Evolutionary conservation across 2,329 filamentous ascomycete species (phyloP), one percentile per base, ranked within the genome.

Genomic region (Neoascochyta sp.): DNA sequence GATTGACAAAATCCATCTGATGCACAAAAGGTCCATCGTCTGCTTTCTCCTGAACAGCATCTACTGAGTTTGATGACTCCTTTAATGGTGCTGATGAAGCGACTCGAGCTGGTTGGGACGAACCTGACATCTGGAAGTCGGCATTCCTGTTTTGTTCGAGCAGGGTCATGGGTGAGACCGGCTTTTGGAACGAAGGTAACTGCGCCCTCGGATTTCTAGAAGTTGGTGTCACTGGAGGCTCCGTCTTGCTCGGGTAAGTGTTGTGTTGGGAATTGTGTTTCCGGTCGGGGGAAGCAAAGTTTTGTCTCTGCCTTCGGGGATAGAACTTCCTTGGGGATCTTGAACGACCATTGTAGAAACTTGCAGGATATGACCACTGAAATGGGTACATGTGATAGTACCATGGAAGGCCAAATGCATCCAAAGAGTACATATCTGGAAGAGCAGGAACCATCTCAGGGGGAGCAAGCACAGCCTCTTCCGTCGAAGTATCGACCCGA

Each of bases 351-450:
- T 39, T 41, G 11, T 32, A 26, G 7, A 32, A 39, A 6, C 37
- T 30, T 14, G 41, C 32, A 19, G 45, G 37, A 16, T 46, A 47
- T 4, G 44, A 36, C 12, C 45, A 41, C 10, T 46, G 47, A 3
- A 54, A 32, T 1, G 51, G 43, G 22, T 57, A 55, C 53, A 60
- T 54, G 31, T 54, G 43, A 26, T 54, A 54, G 19, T 49, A 45
- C 42, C 51, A 51, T 2, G 53, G 54, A 7, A 55, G 47, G 1
- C 51, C 48, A 24, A 51, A 47, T 12, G 25, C 32, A 25, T 58
- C 56, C 5, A 55, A 30, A 5, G 36, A 27, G 22, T 36, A 52
- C 14, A 47, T 39, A 19, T 54, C 43, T 4, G 43, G 45, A 3
- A 45, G 13, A 8, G 29, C 31, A 3, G 27, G 8, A 5, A 29